Evolutionary conservation across 2,329 filamentous ascomycete species (phyloP).

Genomic region (Sporothrix curviconia): DNA sequence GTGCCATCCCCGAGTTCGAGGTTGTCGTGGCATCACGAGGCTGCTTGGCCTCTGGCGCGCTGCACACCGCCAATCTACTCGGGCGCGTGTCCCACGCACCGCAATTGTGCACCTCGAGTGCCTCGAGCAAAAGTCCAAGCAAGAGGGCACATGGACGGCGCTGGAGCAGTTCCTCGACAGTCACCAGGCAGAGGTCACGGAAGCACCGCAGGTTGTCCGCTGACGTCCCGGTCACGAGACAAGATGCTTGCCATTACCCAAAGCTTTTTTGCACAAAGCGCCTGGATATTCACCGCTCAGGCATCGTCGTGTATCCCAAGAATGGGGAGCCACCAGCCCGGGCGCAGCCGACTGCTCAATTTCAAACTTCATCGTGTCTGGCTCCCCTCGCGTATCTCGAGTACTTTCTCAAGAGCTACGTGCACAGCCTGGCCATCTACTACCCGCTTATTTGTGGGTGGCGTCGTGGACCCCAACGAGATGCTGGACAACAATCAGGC

Average conservation of each 20-base stretch:
- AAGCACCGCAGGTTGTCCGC: constrained; percentile 37
- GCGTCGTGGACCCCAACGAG: constrained; percentile 59
- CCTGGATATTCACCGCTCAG: constrained; percentile 58
- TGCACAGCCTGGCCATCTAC: constrained; percentile 59
- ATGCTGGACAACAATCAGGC: constrained; percentile 61
- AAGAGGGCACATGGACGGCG: constrained; percentile 40
- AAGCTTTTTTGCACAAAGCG: constrained; percentile 64
- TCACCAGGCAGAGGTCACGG: constrained; percentile 27
- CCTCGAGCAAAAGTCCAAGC: constrained; percentile 43
- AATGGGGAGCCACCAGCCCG: constrained; percentile 30
- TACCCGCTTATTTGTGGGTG: constrained; percentile 56
- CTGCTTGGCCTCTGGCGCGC: constrained; percentile 45
- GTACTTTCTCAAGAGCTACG: constrained; percentile 60
- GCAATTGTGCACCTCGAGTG: constrained; percentile 46
- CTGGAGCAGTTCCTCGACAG: constrained; percentile 37
- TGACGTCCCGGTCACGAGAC: constrained; percentile 50
- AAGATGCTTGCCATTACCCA: constrained; percentile 67
- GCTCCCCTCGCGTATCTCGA: constrained; percentile 60
- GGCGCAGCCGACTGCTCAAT: constrained; percentile 40
- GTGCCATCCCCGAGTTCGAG: constrained; percentile 38
- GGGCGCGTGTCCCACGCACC: constrained; percentile 40
- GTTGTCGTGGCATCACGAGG: constrained; percentile 42
- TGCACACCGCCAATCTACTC: constrained; percentile 43
- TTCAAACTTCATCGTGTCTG: constrained; percentile 63
- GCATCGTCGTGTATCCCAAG: constrained; percentile 24